Evolutionary conservation across 768 basidiomycete genomes (phyloP).

Genomic region (Kwoniella botswanensis): DNA sequence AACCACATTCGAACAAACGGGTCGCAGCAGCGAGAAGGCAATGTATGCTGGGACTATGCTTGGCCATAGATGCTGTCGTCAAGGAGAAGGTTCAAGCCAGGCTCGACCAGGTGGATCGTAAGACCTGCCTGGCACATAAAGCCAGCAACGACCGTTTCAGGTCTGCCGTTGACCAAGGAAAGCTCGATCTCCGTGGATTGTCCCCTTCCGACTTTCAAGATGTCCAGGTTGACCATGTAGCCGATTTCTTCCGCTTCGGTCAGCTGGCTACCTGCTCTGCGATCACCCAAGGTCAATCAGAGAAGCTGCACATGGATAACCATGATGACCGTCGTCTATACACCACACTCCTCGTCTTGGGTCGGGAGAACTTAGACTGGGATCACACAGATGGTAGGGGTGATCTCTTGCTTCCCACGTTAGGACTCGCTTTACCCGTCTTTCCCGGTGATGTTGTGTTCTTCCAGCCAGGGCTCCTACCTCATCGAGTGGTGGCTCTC

Average conservation of each 20-base stretch:
- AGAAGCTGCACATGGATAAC: conserved; percentile 19
- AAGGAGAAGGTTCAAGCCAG: neutral
- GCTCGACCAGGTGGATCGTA: neutral
- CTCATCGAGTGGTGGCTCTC: conserved; percentile 10
- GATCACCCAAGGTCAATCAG: conserved; percentile 7
- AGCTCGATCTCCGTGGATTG: too few species aligned
- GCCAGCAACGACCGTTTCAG: neutral
- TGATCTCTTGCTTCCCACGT: conserved; percentile 13
- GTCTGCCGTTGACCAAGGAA: neutral
- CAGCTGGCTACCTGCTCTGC: conserved; percentile 12
- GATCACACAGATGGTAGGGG: conserved; percentile 2
- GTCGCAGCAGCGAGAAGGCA: neutral
- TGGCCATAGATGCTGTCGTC: conserved; percentile 12
- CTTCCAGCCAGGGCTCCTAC: conserved; percentile 15
- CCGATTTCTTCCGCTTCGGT: conserved; percentile 8
- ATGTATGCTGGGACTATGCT: neutral
- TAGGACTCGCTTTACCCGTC: conserved; percentile 9
- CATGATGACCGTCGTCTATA: conserved; percentile 7
- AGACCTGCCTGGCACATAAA: neutral
- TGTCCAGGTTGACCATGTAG: neutral
- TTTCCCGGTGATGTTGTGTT: conserved; percentile 22
- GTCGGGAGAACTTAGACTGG: neutral
- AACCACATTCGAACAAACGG: neutral
- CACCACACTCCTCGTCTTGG: conserved; percentile 14
- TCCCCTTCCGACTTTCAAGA: too few species aligned